Evolutionary conservation across 495 filamentous ascomycete species (phyloP), one percentile per base, ranked within the genome.

Genomic region (Aspergillus taichungensis): DNA sequence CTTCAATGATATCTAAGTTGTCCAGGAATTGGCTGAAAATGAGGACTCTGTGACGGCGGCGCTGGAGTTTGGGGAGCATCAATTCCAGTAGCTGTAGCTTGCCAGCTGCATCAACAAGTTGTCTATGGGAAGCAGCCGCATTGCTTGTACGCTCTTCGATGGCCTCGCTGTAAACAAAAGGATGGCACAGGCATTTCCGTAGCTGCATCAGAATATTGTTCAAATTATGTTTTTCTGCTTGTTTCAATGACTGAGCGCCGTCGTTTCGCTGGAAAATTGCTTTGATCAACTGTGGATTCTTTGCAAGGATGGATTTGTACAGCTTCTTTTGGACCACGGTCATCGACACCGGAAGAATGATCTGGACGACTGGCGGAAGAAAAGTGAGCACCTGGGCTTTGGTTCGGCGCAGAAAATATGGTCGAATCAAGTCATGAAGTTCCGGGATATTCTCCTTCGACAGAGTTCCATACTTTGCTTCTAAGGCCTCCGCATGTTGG

Each of bases 11-110:
- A 51, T 88, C 85, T 11, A 99, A 68, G 65, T 89, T 87, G 30
- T 88, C 79, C 5, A 99, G 67, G 47, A 97, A 97, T 58, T 97
- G 94, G 61, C 88, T 95, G 69, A 99, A 99, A 18, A 99, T 85
- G 13, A 99, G 67, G 5, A 95, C 90, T 13, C 92, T 75, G 61
- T 99, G 89, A 1, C 91, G 91, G n/a, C 86, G 77, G 54, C 86
- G 82, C 43, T 81, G 79, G 1, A 99, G 73, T 63, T 88, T 94
- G 5, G 94, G 92, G 2, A 99, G 74, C 80, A 99, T 87, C 18
- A 94, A 62, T 42, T 91, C 83, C 8, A 99, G 69, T 3, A 97
- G 67, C 51, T 87, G 75, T 11, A 99, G 79, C 60, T 99, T 99
- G 5, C 86, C 81, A 5, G 88, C 90, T 2, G 92, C 92, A 55